Evolutionary conservation across 306 rosid species (phyloP).

Genomic region (Ochetophila trinervis): DNA sequence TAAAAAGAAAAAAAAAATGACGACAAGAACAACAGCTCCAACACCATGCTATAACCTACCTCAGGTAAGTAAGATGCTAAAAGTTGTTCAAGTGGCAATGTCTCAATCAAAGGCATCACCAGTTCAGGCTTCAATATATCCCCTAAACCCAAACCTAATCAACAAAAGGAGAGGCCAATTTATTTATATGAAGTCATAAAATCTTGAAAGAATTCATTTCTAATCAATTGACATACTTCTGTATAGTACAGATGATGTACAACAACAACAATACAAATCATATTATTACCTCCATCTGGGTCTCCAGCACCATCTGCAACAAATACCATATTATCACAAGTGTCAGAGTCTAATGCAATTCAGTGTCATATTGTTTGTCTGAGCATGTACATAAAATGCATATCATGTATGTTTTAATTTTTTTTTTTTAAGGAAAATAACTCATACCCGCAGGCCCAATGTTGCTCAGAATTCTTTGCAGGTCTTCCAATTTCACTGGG

Average conservation of each 20-base stretch:
- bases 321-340: slow-evolving; percentile 26
- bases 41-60: slow-evolving; percentile 42
- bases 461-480: slow-evolving; percentile 77
- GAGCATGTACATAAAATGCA: neutral
- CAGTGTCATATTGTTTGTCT: neutral
- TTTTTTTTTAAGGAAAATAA: slow-evolving; percentile 7
- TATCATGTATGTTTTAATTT: neutral
- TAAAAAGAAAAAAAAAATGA: too few relatives aligned
- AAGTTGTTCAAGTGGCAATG: slow-evolving; percentile 68
- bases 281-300: slow-evolving; percentile 77
- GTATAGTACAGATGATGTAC: slow-evolving; percentile 6
- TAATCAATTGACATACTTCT: slow-evolving; percentile 7
- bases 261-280: slow-evolving; percentile 6
- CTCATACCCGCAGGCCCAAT: slow-evolving; percentile 69
- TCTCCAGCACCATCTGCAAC: slow-evolving; percentile 60
- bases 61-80: slow-evolving; percentile 82
- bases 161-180: slow-evolving; percentile 17
- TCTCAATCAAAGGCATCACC: slow-evolving; percentile 79
- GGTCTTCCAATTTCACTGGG: slow-evolving; percentile 84
- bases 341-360: slow-evolving; percentile 32
- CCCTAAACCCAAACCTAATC: slow-evolving; percentile 73
- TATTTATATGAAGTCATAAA: neutral
- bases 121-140: slow-evolving; percentile 89
- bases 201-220: neutral
- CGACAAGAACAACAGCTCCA: slow-evolving; percentile 10